Base-by-base conservation (phyloP, 257 asterid genomes). In the Rhazya stricta region DNA sequence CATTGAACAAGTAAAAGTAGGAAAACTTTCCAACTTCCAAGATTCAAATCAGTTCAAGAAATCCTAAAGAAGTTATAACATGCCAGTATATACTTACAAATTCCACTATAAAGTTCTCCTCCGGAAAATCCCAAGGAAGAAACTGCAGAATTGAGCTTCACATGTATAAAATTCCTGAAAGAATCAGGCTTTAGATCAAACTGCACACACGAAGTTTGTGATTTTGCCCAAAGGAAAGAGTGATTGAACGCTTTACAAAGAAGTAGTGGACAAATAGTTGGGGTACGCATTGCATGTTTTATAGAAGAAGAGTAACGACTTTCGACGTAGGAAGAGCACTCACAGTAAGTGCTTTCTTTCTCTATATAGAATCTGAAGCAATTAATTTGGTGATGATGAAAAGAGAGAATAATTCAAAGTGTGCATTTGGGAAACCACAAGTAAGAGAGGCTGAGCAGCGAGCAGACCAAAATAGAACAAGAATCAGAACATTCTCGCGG, bases 281-380 rank as follows among this genome's bases (percentile, higher is more conserved):
- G 41, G 45, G 34, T 37, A 12, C 27, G 50, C 34, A 37, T 46
- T 65, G 29, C 67, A 48, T 50, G 73, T 53, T 25, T 45, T 11
- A 65, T 74, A 46, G 62, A 7, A 57, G 25, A 62, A 62, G 41
- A 62, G 13, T 5, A 5, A 62, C 37, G 45, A 39, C 43, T 51
- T 41, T 60, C 34, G 53, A 74, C 78, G 65, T 74, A 18, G 72
- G 69, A 74, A 74, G 32, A 23, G 39, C 72, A 66, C 30, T 66
- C n/a, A 23, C 8, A 69, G 7, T 23, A 45, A 69, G 37, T 69
- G 73, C 57, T 69, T 69, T 69, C 42, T 45, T 48, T 65, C 46
- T 65, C 30, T 18, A n/a, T n/a, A n/a, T n/a, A 19, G 70, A 65
- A 65, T 65, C 70, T 65, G 29, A 19, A 65, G 46, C 46, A 36